Evolutionary conservation across 805 yeast species (phyloP), one percentile per base, ranked within the genome.

Genomic region (Starmerella etchellsii): DNA sequence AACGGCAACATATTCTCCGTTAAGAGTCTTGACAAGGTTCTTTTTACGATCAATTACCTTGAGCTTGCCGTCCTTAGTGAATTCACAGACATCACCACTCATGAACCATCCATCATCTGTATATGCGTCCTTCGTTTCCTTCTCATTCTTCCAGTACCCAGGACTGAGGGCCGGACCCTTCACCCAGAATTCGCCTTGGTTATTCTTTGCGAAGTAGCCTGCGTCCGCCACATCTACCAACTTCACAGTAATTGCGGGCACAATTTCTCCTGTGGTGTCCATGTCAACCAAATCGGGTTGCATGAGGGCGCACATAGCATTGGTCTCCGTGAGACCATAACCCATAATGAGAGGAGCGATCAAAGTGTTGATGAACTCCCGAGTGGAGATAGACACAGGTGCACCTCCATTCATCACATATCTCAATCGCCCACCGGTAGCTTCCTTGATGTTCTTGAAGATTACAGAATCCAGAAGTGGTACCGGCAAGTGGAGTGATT

Each of bases 1-100:
- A 55, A 91, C 71, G 3, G 98, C 98, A 61, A 91, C 83, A 64
- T 91, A 91, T 67, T 91, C 98, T 65, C 98, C 98, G 60, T 91
- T 88, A 55, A 74, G 70, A 16, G 98, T 91, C 71, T 91, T 91
- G 54, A 91, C 94, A 63, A 91, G 70, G 62, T 91, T 91, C 76
- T 91, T 91, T 69, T 76, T 82, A 60, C 98, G 81, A 66, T 91
- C 98, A 60, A 91, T 81, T 46, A 91, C 68, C 58, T 71, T 75
- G 57, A 91, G 69, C 43, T 75, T 78, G 50, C 97, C 97, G 49
- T 68, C 70, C 22, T 74, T 46, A 32, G 87, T 71, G 94, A 95
- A 84, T 67, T 83, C 85, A 58, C 88, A 95, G 62, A 91, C 84
- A 62, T 91, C 98, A 62, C 98, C 98, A 26, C 97, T 91, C 59